Conservation (phyloP, 2,329 filamentous ascomycete genomes). For the Samsoniella hepiali region DNA sequence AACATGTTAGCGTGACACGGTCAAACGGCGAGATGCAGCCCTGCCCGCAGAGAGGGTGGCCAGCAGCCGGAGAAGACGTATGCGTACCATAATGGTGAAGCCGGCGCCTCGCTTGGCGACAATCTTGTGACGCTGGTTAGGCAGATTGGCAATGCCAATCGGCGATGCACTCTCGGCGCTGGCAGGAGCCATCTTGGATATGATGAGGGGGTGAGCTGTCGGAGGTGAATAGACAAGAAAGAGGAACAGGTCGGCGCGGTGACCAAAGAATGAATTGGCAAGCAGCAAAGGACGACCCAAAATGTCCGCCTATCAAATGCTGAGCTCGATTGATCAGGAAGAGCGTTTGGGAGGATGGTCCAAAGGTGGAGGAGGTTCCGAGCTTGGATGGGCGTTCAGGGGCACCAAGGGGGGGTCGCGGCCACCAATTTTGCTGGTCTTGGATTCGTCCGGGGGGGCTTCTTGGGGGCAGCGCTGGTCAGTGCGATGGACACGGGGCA, state of each 20-base stretch:
- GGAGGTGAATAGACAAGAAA: not conserved
- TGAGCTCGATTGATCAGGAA: slow-evolving; percentile 19
- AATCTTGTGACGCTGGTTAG: slow-evolving; percentile 73
- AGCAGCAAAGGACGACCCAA: slow-evolving; percentile 16
- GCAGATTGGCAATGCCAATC: slow-evolving; percentile 72
- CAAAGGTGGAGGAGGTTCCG: slow-evolving; percentile 19
- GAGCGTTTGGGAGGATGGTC: slow-evolving; percentile 17
- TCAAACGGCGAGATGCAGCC: not conserved
- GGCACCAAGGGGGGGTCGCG: slow-evolving; percentile 20
- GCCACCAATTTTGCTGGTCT: slow-evolving; percentile 21
- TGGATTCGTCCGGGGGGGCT: slow-evolving; percentile 17
- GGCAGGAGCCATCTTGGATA: slow-evolving; percentile 53
- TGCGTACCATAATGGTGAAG: slow-evolving; percentile 95
- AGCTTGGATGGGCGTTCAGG: slow-evolving; percentile 20
- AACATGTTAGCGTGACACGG: slow-evolving; percentile 16
- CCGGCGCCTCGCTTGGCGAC: slow-evolving; percentile 84
- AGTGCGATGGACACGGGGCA: slow-evolving; percentile 21
- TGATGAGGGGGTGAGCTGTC: slow-evolving; percentile 20
- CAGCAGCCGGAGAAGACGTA: not conserved
- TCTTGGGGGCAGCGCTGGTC: slow-evolving; percentile 19
- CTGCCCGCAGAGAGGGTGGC: not conserved
- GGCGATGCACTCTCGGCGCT: slow-evolving; percentile 60
- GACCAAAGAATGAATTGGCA: slow-evolving; percentile 8
- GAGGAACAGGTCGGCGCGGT: not conserved
- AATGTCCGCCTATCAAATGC: slow-evolving; percentile 16